phyloP scores from a whole-genome alignment of 148 eudicot genomes.

The Amaranthus palmeri region DNA sequence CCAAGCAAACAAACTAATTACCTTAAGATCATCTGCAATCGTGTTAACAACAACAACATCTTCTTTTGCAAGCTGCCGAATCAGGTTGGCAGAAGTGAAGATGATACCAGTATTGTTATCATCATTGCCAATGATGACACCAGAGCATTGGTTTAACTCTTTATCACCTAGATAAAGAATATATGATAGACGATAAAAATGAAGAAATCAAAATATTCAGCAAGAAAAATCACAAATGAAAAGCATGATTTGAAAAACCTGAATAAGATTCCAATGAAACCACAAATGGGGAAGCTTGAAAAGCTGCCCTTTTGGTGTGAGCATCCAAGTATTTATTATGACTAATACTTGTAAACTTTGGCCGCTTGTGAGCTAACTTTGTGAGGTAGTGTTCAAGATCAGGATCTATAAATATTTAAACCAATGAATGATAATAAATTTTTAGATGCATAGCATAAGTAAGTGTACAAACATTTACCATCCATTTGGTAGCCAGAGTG shows the following conservation, averaged over 20 bases:
- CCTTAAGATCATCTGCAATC: constrained; percentile 16
- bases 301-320: constrained; percentile 9
- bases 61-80: neutral
- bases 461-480: too few species aligned
- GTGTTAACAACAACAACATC: neutral
- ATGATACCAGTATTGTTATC: neutral
- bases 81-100: constrained; percentile 15
- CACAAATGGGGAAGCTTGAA: constrained; percentile 13
- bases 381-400: too few species aligned
- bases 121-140: constrained; percentile 13
- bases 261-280: constrained; percentile 16
- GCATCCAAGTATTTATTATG: constrained; percentile 1
- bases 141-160: constrained; percentile 15
- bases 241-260: neutral
- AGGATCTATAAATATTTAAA: too few species aligned
- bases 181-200: neutral
- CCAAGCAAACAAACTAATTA: neutral
- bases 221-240: neutral
- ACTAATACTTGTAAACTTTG: too few species aligned
- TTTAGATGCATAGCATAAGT: too few species aligned
- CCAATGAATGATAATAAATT: too few species aligned
- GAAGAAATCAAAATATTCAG: too few species aligned
- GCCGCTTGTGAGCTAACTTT: too few species aligned
- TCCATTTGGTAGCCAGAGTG: too few species aligned
- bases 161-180: constrained; percentile 3